Evolutionary conservation across 2,329 filamentous ascomycete species (phyloP).

Genomic region (Aspergillus sergii): DNA sequence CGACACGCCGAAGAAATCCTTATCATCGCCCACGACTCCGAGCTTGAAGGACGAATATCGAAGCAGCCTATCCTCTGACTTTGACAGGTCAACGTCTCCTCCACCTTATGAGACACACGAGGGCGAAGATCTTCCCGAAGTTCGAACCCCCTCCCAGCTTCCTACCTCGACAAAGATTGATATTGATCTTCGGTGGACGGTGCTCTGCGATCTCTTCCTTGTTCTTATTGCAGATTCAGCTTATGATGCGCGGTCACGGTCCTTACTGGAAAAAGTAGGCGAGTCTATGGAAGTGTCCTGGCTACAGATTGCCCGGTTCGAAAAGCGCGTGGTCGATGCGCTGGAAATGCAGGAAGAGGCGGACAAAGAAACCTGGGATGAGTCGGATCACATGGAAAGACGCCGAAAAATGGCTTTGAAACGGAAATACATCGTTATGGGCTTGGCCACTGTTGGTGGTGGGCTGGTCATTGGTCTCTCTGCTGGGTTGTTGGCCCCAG

Average conservation of each 20-base stretch:
- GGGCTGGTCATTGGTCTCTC: conserved; percentile 94
- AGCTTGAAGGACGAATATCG: conserved; percentile 26
- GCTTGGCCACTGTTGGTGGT: conserved; percentile 91
- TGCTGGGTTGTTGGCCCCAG: conserved; percentile 84
- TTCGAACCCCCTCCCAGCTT: conserved; percentile 80
- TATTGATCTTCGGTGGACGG: conserved; percentile 95
- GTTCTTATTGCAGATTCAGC: conserved; percentile 94
- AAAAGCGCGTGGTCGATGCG: conserved; percentile 94
- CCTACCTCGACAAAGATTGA: conserved; percentile 82
- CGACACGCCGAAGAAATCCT: conserved; percentile 39
- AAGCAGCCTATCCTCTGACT: conserved; percentile 37
- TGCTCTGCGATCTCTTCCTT: conserved; percentile 92
- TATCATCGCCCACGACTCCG: conserved; percentile 37
- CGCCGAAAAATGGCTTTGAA: conserved; percentile 80
- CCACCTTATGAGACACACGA: conserved; percentile 62
- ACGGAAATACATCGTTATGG: conserved; percentile 90
- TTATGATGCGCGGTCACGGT: conserved; percentile 86
- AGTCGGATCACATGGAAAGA: conserved; percentile 88
- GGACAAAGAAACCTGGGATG: conserved; percentile 96
- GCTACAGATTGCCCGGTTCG: conserved; percentile 94
- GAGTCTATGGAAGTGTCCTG: conserved; percentile 78
- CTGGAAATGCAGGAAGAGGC: conserved; percentile 96
- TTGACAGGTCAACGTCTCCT: conserved; percentile 54
- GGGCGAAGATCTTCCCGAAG: conserved; percentile 73
- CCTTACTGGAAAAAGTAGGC: conserved; percentile 80